phyloP scores from a whole-genome alignment of 75 land plant species.

The Cunninghamia lanceolata region DNA sequence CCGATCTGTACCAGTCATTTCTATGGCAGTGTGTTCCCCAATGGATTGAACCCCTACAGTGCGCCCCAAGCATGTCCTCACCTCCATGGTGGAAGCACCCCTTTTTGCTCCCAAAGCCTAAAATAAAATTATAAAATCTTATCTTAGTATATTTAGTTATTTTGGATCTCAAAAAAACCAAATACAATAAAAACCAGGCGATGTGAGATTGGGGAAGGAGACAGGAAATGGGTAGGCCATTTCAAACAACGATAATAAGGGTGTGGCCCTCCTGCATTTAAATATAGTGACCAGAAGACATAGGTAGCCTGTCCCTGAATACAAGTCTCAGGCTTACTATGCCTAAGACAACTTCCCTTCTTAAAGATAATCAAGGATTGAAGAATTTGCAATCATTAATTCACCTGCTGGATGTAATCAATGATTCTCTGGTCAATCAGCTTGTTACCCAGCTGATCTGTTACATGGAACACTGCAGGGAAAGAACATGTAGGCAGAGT shows the following conservation, averaged over 20 bases:
- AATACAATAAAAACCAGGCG: background rate
- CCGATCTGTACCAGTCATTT: conserved; percentile 75
- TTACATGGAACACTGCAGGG: conserved; percentile 89
- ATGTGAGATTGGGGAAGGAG: background rate
- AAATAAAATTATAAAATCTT: background rate
- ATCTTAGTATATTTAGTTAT: background rate
- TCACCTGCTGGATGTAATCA: conserved; percentile 64
- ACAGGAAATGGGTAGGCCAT: background rate
- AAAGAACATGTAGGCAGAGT: background rate
- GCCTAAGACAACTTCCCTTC: background rate
- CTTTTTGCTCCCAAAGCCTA: conserved; percentile 59
- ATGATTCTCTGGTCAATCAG: conserved; percentile 53
- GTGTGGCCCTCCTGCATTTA: background rate
- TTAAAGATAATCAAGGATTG: background rate
- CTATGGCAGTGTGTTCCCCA: conserved; percentile 66
- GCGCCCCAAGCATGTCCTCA: conserved; percentile 25
- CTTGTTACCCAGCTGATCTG: conserved; percentile 68
- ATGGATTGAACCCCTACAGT: conserved; percentile 38
- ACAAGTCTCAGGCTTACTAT: background rate
- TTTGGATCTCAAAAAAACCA: background rate
- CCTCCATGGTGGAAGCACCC: conserved; percentile 18
- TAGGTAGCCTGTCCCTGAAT: background rate
- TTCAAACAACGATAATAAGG: background rate
- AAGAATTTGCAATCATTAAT: background rate
- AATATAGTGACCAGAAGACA: background rate